Conservation (phyloP, 176 grass and related monocot genomes). For the Cocos nucifera region DNA sequence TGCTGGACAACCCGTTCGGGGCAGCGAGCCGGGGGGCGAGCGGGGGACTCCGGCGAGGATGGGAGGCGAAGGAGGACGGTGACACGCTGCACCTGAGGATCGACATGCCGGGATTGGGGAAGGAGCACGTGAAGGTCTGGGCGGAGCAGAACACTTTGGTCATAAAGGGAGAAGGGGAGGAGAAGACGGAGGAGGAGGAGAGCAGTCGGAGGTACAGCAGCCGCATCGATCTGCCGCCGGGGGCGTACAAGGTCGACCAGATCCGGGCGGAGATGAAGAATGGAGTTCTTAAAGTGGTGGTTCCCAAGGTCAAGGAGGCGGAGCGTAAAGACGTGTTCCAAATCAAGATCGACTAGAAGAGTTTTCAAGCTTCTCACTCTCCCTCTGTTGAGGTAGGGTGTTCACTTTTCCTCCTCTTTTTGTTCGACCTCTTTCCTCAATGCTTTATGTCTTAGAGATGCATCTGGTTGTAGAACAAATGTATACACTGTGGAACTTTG, state of each 20-base stretch:
- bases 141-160: conserved; percentile 31
- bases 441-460: too few species aligned
- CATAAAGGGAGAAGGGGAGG: conserved; percentile 45
- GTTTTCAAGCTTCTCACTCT: neutral
- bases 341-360: conserved; percentile 33
- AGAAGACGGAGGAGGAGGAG: conserved; percentile 5
- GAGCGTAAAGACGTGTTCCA: conserved; percentile 59
- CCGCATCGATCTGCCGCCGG: conserved; percentile 49
- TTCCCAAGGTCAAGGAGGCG: conserved; percentile 62
- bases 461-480: too few species aligned
- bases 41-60: conserved; percentile 26
- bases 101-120: conserved; percentile 73
- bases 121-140: conserved; percentile 60
- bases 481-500: too few species aligned
- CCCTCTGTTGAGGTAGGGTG: neutral
- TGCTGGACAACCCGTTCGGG: conserved; percentile 25
- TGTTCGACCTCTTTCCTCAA: too few species aligned
- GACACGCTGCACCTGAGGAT: conserved; percentile 54
- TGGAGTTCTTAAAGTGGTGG: conserved; percentile 61
- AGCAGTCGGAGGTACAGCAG: conserved; percentile 29
- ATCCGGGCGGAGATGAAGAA: conserved; percentile 97
- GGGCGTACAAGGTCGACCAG: conserved; percentile 62
- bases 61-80: conserved; percentile 56
- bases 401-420: too few species aligned
- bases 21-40: conserved; percentile 1